Base-by-base conservation (phyloP, 2,329 filamentous ascomycete genomes). In the Helotiales sp. region DNA sequence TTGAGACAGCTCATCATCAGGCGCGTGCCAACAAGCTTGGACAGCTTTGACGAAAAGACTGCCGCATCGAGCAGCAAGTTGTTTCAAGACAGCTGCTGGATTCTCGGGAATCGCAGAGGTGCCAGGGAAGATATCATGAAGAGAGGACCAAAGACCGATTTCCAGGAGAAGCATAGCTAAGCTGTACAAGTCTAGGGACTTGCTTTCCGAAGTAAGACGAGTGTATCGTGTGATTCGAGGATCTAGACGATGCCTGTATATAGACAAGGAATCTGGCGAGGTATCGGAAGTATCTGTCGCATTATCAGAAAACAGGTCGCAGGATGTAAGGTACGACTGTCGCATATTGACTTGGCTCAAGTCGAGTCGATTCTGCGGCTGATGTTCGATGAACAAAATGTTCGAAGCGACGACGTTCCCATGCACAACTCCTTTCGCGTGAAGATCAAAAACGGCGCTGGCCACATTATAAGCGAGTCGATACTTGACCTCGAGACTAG, bases 31-130 rank as follows among this genome's bases (percentile, higher is more conserved):
- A 66, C 89, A 92, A 2, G 83, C 80, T 68, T 89, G 82, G 1
- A 91, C 88, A 0, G 88, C 89, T 67, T 86, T 88, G 81, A 86
- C 87, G 71, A 91, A 93, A 0, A 89, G 78, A 7, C 84, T 88
- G 13, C 89, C 89, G 64, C 89, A 92, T 68, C 67, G 79, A 79
- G 12, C 84, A 34, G 69, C 68, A 30, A 72, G 66, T 36, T 66
- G 62, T 53, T 69, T 67, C 33, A 70, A 61, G 6, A 67, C 57
- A 13, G 36, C 57, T 5, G 63, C 53, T 17, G 67, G 59, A 22
- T 68, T 68, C 19, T 66, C 62, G 2, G 68, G 66, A 7, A 70
- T 60, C 13, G 63, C 50, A 25, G 63, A 56, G n/a, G 54, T 59
- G 13, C 54, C 59, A 19, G 68, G 65, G 53, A 70, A 68, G 34